Base-by-base conservation (phyloP, 2,329 filamentous ascomycete genomes). In the Colletotrichum sp. region DNA sequence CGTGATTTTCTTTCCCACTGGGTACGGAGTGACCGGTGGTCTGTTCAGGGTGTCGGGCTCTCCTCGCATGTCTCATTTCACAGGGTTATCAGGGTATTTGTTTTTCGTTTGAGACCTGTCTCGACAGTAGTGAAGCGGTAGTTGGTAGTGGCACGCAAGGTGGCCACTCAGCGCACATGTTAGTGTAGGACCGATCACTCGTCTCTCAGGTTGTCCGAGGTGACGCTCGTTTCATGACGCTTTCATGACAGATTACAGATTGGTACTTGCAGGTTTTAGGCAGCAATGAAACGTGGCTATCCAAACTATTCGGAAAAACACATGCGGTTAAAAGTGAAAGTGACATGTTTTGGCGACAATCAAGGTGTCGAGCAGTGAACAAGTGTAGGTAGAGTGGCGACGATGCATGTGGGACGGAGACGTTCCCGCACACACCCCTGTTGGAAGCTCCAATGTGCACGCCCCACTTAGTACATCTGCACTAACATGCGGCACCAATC, bases 261-360 rank as follows among this genome's bases (percentile, higher is more conserved):
- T 76, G 74, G 72, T 76, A 76, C 74, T 76, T 76, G 66, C 71
- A 76, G 66, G 65, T 76, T 71, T 63, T 75, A 76, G 72, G 74
- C 36, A 75, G 74, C 60, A 76, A 71, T 67, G 8, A 55, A 57
- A 30, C 26, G 66, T 75, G 43, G 28, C 48, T 67, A 61, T 61
- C 55, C 34, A 7, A 28, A 18, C 6, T 64, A 2, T 36, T 18
- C 5, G 15, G 24, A 26, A 38, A 43, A 15, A 28, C 8, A 32
- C 4, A 16, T 48, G 43, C 43, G 4, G 9, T 21, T 48, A 9
- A 21, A 21, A 7, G 10, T 48, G 43, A n/a, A 6, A 12, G 18
- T 48, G 6, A 48, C 1, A 7, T 48, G 9, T 10, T 12, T 48
- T 21, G 9, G n/a, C 18, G n/a, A 12, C 8, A 48, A 12, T 48